Evolutionary conservation across 164 flowering plant genomes (phyloP).

Genomic region (Stephania cephalantha): DNA sequence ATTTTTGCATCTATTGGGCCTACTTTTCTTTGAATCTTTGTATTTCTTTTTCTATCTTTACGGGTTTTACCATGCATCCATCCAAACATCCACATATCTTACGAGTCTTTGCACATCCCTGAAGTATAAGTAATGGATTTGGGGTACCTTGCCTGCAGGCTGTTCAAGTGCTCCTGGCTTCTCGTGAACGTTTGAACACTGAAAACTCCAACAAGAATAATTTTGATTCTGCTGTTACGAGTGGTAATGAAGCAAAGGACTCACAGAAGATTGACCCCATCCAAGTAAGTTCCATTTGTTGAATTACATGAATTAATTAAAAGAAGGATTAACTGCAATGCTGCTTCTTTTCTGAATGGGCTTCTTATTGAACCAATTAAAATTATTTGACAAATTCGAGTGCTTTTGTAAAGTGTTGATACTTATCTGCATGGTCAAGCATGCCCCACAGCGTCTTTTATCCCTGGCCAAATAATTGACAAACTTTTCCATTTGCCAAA

Average conservation of each 20-base stretch:
- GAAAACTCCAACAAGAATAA: slow-evolving; percentile 23
- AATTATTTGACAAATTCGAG: no score
- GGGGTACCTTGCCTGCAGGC: slow-evolving; percentile 42
- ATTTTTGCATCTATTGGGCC: no score
- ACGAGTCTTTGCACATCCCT: not conserved
- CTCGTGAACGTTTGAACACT: slow-evolving; percentile 43
- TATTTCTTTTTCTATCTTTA: no score
- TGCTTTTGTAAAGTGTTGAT: no score
- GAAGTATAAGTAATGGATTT: not conserved
- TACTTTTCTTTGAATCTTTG: no score
- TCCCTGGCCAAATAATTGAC: no score
- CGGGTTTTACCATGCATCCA: no score
- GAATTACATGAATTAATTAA: not conserved
- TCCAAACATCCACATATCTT: no score
- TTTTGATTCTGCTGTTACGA: slow-evolving; percentile 20
- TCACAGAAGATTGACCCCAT: slow-evolving; percentile 48
- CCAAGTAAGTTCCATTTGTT: slow-evolving; percentile 47
- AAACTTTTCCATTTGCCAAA: not conserved
- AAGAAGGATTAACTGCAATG: not conserved
- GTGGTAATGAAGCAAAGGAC: slow-evolving; percentile 15
- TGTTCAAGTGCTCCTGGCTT: slow-evolving; percentile 60
- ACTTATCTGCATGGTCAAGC: no score
- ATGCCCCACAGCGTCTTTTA: no score
- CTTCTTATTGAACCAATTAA: no score
- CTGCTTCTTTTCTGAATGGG: not conserved